Evolutionary conservation across 306 rosid species (phyloP), one percentile per base, ranked within the genome.

Genomic region (Quercus variabilis): DNA sequence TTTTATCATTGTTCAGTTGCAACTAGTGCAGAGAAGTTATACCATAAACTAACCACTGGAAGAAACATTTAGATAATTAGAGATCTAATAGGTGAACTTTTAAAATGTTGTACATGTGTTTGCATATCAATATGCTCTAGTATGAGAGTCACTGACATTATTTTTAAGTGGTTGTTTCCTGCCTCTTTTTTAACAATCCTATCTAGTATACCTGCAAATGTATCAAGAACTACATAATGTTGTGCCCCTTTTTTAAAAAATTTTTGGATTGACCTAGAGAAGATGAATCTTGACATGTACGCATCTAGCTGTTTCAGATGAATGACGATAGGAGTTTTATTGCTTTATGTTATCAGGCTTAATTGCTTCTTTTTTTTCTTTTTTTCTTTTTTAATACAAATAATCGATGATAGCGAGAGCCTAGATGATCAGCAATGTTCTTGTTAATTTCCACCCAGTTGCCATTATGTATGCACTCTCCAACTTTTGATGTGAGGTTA

Each of bases 1-100:
- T 65, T 65, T 18, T 23, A 2, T 13, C 23, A 6, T 17, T 65
- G 1, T 41, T 73, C 52, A 65, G 43, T 73, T 82, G 49, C 33
- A 18, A 65, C 31, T 52, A 63, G 26, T 79, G 77, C 55, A 28
- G 78, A 74, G 28, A 68, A 67, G n/a, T 70, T 69, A 28, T 63
- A 54, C 55, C 15, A 60, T 62, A 54, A 46, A 41, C 71, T 54
- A 30, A 55, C 57, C 33, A 59, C 25, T 49, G 14, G 77, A 78
- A 59, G 82, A 73, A 73, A 65, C 63, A 56, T 56, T 56, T 77
- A 17, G 9, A 31, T 31, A 33, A 65, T 4, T 65, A 33, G 51
- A 33, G 51, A 65, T 65, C 13, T 7, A 17, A 30, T 65, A 31
- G 64, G 76, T 4, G 28, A 31, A 19, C 43, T 19, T 55, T 19